Evolutionary conservation across 176 grass and related monocot species (phyloP), one percentile per base, ranked within the genome.

Genomic region (Lolium perenne): DNA sequence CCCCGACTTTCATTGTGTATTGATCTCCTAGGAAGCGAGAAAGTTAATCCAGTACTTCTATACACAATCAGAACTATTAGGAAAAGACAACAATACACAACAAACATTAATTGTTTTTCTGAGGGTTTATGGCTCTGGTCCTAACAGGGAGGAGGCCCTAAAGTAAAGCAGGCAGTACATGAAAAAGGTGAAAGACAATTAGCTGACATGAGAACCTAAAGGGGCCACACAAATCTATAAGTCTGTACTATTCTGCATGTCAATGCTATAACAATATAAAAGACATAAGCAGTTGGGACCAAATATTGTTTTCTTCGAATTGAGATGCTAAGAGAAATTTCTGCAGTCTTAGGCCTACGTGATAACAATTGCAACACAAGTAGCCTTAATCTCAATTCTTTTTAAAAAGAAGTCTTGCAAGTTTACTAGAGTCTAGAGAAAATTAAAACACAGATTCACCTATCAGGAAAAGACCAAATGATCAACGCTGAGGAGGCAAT

Each of bases 61-160:
- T 13, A 49, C 56, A 69, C n/a, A 87, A 47, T 67, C 71, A 51
- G 10, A 38, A 10, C 29, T 47, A 11, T 80, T 17, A 50, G 53
- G 20, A 83, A 80, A 79, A 80, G 40, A 38, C 21, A 67, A 58
- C 55, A 65, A 57, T 21, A 64, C 10, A 10, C 9, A 73, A 8
- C 45, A 50, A 83, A 83, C 38, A 80, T 83, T 91, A 23, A 75
- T 87, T 72, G 80, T 75, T 68, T 18, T 80, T 29, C 53, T 80
- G 48, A 61, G 71, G 72, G 74, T 82, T 83, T 73, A 47, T 86
- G 72, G 64, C 46, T 77, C 32, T 45, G 77, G 84, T 78, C 23
- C 84, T 79, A 86, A 73, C 53, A 32, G 22, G 26, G 88, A 87
- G 60, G 85, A 87, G 60, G 85, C 32, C n/a, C 76, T 70, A 81